Base-by-base conservation (phyloP, 2,329 filamentous ascomycete species). In the Sclerotinia minor region DNA sequence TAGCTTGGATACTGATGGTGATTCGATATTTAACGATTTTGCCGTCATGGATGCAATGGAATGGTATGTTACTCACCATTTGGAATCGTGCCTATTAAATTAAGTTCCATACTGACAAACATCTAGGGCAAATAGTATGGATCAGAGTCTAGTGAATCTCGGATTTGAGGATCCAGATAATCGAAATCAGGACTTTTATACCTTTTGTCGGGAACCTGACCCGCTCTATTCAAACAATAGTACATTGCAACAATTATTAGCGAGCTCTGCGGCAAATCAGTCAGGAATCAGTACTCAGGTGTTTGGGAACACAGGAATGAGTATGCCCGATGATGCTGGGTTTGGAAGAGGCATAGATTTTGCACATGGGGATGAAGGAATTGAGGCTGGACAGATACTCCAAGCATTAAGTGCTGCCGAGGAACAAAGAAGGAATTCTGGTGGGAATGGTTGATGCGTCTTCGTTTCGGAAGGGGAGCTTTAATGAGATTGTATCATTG, bases 21-120 rank as follows among this genome's bases (percentile, higher is more conserved):
- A 85, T 70, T 83, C 81, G 21, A 80, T 86, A 64, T 86, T 87
- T 69, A 85, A 87, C 64, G 84, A 87, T 71, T 76, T 87, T 49
- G 84, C 84, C 3, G 83, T 84, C 11, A 77, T 87, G 44, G 85
- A 87, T 72, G 83, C 81, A 3, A 81, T 80, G 29, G 82, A 85
- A 72, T 80, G 79, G 80, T 80, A 70, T 71, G 76, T 71, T 35
- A 47, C 15, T 13, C 59, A 35, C 41, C 21, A 13, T 29, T 32
- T 6, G 13, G n/a, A 19, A 45, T 41, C 44, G 8, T 6, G 45
- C 32, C n/a, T 13, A 24, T 3, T 24, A 6, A 49, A 32, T 5
- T 17, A 35, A 13, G n/a, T 24, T 50, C 52, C 29, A 35, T 17
- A 61, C 70, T 76, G 67, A 75, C 68, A 35, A 9, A 32, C 3